Base-by-base conservation (phyloP, 306 rosid genomes). In the Fragaria nilgerrensis region DNA sequence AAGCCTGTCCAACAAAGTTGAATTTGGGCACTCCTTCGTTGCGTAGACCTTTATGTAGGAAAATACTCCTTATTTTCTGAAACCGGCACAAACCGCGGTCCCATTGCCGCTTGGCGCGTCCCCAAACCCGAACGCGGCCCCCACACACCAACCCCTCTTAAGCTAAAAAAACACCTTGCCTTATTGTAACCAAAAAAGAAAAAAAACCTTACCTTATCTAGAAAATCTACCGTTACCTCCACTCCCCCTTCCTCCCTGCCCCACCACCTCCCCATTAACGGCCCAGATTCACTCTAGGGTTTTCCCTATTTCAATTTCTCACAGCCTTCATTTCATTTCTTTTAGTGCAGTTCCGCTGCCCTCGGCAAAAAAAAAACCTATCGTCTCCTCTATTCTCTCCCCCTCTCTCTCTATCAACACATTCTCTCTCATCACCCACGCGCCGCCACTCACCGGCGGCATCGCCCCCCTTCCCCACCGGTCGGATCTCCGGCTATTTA, bases 401-500 rank as follows among this genome's bases (percentile, higher is more conserved):
- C 73, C 32, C 23, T 27, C 50, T 44, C 53, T 25, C 41, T 70
- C 44, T 19, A 43, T 43, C 45, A 7, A n/a, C 22, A 32, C 45
- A 7, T 20, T 20, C 70, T 34, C 76, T 70, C 70, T 27, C 70
- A 13, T 74, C 29, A 47, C 77, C 77, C 80, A 61, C 77, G 77
- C 75, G 80, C 80, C 82, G 79, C 83, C 85, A 73, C 75, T 68
- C 65, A 20, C 77, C 89, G 90, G 93, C 90, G 89, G 86, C 82
- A 74, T 64, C 79, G 53, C 22, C 72, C 73, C 65, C 85, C 64
- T 20, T 63, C 34, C 13, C 63, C 66, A 1, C 67, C 65, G 84
- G 84, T 87, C 92, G 90, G 83, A 74, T 83, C 84, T 79, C 86
- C 91, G 84, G 68, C 84, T 82, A 36, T 53, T 73, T 87, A 78